phyloP scores from a whole-genome alignment of 352 stramenopile genomes.

The Phytophthora rubi region DNA sequence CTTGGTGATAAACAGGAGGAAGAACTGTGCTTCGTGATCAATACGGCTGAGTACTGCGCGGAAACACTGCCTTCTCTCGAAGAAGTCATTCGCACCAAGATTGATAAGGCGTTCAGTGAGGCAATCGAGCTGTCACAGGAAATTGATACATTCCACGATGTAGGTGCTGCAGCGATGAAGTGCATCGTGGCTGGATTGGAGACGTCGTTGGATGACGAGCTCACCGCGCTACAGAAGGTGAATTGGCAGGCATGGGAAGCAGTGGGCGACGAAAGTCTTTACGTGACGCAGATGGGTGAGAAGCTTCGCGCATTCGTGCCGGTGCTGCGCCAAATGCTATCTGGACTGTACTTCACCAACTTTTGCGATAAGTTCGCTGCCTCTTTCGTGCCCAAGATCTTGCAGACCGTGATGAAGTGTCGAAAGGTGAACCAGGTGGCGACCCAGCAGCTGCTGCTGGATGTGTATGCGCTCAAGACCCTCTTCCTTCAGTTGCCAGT shows the following conservation, averaged over 20 bases:
- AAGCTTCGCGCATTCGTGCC: constrained; percentile 94
- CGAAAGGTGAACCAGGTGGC: constrained; percentile 96
- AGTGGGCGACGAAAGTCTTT: constrained; percentile 96
- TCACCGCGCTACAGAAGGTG: constrained; percentile 90
- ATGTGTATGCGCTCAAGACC: constrained; percentile 98
- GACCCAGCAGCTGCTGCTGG: constrained; percentile 98
- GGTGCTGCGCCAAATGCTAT: constrained; percentile 90
- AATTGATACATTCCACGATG: constrained; percentile 96
- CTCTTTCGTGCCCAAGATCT: constrained; percentile 91
- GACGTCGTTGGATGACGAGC: constrained; percentile 88
- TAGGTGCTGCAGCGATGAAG: constrained; percentile 94
- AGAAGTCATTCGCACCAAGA: constrained; percentile 96
- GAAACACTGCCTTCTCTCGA: constrained; percentile 96
- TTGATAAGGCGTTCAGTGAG: constrained; percentile 93
- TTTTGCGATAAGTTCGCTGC: constrained; percentile 98
- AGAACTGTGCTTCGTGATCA: constrained; percentile 97
- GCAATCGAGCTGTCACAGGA: constrained; percentile 94
- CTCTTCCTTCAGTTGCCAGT: constrained; percentile 95
- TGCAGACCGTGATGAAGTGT: constrained; percentile 88
- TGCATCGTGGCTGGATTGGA: constrained; percentile 95
- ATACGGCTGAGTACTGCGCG: constrained; percentile 98
- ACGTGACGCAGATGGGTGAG: constrained; percentile 94
- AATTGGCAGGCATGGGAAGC: constrained; percentile 96
- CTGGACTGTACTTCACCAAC: constrained; percentile 95
- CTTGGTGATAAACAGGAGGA: constrained; percentile 93